Evolutionary conservation across 2,329 filamentous ascomycete genomes (phyloP).

Genomic region (Colletotrichum australisinense): DNA sequence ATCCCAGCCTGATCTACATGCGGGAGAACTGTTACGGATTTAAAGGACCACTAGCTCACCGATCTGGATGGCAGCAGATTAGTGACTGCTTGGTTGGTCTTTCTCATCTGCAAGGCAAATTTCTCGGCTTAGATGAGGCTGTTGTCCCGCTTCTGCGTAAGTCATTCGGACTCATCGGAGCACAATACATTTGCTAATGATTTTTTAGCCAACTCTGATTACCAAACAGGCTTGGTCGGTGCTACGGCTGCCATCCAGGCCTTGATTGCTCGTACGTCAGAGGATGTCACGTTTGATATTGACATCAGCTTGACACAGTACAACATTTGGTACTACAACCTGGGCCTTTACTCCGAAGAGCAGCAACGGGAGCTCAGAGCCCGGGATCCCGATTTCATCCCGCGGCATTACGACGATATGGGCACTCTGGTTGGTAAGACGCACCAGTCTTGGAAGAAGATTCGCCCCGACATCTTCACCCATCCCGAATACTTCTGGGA

Average conservation of each 20-base stretch:
- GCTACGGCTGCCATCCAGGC: conserved; percentile 38
- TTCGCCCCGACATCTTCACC: conserved; percentile 29
- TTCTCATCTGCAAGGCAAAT: conserved; percentile 49
- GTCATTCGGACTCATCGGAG: background rate
- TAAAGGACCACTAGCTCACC: conserved; percentile 44
- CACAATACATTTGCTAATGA: background rate
- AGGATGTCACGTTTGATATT: conserved; percentile 38
- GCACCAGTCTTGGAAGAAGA: conserved; percentile 11
- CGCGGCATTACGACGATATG: conserved; percentile 41
- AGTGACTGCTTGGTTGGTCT: conserved; percentile 51
- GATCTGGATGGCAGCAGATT: conserved; percentile 52
- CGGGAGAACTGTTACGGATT: conserved; percentile 51
- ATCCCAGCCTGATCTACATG: conserved; percentile 45
- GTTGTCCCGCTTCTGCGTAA: conserved; percentile 39
- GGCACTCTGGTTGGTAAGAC: conserved; percentile 21
- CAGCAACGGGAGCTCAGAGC: conserved; percentile 32
- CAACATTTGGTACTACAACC: conserved; percentile 41
- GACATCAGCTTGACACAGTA: conserved; percentile 43
- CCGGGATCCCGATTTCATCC: conserved; percentile 35
- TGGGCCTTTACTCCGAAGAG: conserved; percentile 37
- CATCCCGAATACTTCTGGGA: conserved; percentile 28
- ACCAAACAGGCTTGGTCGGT: conserved; percentile 39
- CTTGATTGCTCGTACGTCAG: conserved; percentile 35
- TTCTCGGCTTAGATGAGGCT: conserved; percentile 47
- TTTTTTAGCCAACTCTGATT: conserved; percentile 39